A percentile compares a stretch with the other conserved stretches of the same genome.
These are phyloP conservation scores for Pyrrhoderma noxium DNA, from an alignment of 1,284 basidiomycete genomes.

Conservation along the genomic window DNA sequence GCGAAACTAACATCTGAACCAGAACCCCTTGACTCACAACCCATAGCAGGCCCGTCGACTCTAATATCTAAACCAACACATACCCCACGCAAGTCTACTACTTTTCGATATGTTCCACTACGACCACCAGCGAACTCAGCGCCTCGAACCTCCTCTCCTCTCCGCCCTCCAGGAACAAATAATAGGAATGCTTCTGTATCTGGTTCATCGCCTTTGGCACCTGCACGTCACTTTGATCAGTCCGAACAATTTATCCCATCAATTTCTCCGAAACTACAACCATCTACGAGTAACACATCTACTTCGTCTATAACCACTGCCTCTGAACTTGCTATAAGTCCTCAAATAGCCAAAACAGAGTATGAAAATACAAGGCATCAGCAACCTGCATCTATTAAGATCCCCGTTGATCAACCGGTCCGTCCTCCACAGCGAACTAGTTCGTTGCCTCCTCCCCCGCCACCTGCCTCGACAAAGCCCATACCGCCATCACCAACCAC, in stretches of 20 bases:
- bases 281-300: neutral
- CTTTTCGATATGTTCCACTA: slow-evolving; percentile 19
- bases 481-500: slow-evolving; percentile 25
- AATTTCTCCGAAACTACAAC: too few relatives aligned
- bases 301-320: neutral
- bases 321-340: neutral
- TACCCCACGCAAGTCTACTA: slow-evolving; percentile 16
- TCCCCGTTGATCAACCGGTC: neutral
- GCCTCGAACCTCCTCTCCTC: slow-evolving; percentile 17
- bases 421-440: slow-evolving; percentile 16
- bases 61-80: neutral
- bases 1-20: neutral
- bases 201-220: slow-evolving; percentile 6
- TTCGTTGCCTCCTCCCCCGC: slow-evolving; percentile 18
- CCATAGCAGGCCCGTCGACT: slow-evolving; percentile 12
- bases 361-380: neutral
- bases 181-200: slow-evolving; percentile 7
- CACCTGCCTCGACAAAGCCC: slow-evolving; percentile 23
- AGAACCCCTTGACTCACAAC: neutral
- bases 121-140: slow-evolving; percentile 13
- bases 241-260: neutral
- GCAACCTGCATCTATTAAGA: neutral
- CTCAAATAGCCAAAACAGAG: neutral
- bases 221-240: slow-evolving; percentile 6
- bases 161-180: slow-evolving; percentile 12